Evolutionary conservation across 495 filamentous ascomycete species (phyloP).

Genomic region (Trichoderma orchidacearum): DNA sequence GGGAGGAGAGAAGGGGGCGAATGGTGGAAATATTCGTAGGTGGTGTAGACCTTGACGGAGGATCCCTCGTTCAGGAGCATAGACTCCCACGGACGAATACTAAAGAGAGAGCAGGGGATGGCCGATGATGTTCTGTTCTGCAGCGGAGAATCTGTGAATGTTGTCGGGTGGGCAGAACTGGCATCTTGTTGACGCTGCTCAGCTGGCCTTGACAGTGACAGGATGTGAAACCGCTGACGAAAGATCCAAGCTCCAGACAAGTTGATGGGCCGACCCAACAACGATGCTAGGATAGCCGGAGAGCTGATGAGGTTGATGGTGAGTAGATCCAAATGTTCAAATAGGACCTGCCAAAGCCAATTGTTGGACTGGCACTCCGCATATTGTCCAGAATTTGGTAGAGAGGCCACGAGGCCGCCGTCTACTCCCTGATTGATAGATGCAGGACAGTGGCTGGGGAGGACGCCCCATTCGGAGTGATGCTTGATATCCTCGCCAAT

Average conservation of each 20-base stretch:
- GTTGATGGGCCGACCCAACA: constrained; percentile 24
- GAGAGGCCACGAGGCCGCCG: background rate
- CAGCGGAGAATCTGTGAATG: background rate
- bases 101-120: constrained; percentile 16
- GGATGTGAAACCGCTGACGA: constrained; percentile 24
- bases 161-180: background rate
- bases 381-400: constrained; percentile 1
- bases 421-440: constrained; percentile 1
- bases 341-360: constrained; percentile 32
- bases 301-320: constrained; percentile 28
- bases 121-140: background rate
- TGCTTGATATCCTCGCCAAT: background rate
- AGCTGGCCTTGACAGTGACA: constrained; percentile 16
- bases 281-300: constrained; percentile 20
- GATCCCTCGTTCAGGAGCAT: constrained; percentile 30
- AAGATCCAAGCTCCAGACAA: constrained; percentile 25
- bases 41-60: constrained; percentile 18
- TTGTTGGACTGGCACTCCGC: constrained; percentile 5
- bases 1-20: constrained; percentile 24
- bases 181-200: background rate
- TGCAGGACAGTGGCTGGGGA: background rate
- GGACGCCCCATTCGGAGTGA: background rate
- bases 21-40: constrained; percentile 23
- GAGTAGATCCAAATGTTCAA: constrained; percentile 24
- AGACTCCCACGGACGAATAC: constrained; percentile 24